Evolutionary conservation across 768 basidiomycete species (phyloP).

Genomic region (Leccinum boreale): DNA sequence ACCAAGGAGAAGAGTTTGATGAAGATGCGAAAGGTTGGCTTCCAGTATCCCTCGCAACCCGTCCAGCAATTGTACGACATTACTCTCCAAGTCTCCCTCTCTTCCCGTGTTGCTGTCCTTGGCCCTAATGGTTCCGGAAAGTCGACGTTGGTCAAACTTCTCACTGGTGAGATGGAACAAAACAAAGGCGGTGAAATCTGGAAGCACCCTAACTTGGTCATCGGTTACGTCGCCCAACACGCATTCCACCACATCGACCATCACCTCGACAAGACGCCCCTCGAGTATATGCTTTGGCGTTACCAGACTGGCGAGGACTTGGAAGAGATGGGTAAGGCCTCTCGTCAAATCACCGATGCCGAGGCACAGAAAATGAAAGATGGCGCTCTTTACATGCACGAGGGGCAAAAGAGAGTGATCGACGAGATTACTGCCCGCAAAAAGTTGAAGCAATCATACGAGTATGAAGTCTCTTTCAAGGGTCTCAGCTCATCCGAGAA

Average conservation of each 20-base stretch:
- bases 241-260: constrained; percentile 99
- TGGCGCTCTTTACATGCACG: constrained; percentile 77
- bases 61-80: constrained; percentile 94
- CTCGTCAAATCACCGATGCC: constrained; percentile 80
- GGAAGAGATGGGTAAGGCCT: constrained; percentile 94
- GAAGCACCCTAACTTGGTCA: constrained; percentile 99
- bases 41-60: constrained; percentile 87
- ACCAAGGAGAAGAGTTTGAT: constrained; percentile 97
- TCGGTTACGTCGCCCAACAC: constrained; percentile 98
- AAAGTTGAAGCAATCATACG: constrained; percentile 99
- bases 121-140: constrained; percentile 99
- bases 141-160: constrained; percentile 93
- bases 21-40: constrained; percentile 97
- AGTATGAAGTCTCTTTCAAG: constrained; percentile 98
- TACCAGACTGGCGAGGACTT: constrained; percentile 99
- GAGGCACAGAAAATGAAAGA: constrained; percentile 97
- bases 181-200: constrained; percentile 97
- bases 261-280: constrained; percentile 97
- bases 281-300: constrained; percentile 99
- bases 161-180: constrained; percentile 94
- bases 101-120: constrained; percentile 96
- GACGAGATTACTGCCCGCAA: constrained; percentile 89
- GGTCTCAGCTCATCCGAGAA: constrained; percentile 94
- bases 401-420: constrained; percentile 93
- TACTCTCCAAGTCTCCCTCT: constrained; percentile 94